phyloP scores from a whole-genome alignment of 768 basidiomycete genomes.

The Lyophyllum atratum region DNA sequence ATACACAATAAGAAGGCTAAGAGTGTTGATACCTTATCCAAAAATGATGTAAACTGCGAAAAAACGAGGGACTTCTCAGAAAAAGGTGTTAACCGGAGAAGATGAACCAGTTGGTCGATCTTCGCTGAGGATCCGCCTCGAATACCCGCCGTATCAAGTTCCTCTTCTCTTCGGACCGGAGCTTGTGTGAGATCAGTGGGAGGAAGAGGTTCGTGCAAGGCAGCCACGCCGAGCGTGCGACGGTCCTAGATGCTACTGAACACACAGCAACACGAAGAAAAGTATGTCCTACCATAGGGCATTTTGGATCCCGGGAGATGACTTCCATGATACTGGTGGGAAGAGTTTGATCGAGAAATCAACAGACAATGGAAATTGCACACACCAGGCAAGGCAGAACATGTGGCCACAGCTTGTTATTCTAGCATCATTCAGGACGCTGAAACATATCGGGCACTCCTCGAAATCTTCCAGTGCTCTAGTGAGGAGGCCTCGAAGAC shows the following conservation, averaged over 20 bases:
- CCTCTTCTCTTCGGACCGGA: conserved; percentile 41
- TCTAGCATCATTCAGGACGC: conserved; percentile 58
- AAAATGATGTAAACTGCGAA: conserved; percentile 85
- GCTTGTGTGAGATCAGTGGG: conserved; percentile 71
- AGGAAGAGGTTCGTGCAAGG: conserved; percentile 64
- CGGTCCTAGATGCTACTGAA: conserved; percentile 58
- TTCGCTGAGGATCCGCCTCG: conserved; percentile 75
- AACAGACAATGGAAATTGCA: neutral
- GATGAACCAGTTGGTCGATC: conserved; percentile 77
- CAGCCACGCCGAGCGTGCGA: conserved; percentile 50
- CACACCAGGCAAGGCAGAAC: conserved; percentile 73
- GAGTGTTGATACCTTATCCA: conserved; percentile 63
- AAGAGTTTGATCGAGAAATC: neutral
- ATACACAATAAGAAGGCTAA: neutral
- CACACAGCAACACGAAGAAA: neutral
- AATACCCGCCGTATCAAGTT: conserved; percentile 39
- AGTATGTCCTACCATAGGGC: conserved; percentile 66
- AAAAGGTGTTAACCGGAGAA: conserved; percentile 65
- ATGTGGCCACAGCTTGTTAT: conserved; percentile 75
- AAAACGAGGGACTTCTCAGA: conserved; percentile 86
- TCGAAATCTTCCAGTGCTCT: conserved; percentile 79
- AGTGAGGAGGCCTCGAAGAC: conserved; percentile 58
- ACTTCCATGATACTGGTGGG: conserved; percentile 64
- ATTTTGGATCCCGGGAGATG: conserved; percentile 70
- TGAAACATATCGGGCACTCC: conserved; percentile 81